Evolutionary conservation across 257 asterid species (phyloP).

Genomic region (Solanum gandarillasii): DNA sequence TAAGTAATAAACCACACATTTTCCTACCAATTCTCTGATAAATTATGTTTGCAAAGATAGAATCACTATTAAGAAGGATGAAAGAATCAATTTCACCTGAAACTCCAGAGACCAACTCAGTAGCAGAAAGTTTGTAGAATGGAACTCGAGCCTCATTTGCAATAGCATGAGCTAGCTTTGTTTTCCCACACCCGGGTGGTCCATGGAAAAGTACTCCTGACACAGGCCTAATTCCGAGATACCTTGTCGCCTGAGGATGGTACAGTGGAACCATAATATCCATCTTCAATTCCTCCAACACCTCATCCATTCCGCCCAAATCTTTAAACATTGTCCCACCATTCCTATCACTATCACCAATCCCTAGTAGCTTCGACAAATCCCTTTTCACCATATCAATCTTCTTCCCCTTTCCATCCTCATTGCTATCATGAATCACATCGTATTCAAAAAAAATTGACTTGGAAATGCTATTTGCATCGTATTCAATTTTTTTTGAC

Average conservation of each 20-base stretch:
- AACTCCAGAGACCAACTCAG: slow-evolving; percentile 88
- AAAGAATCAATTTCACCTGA: slow-evolving; percentile 23
- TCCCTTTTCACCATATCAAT: not conserved
- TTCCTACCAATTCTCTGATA: not conserved
- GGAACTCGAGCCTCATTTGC: slow-evolving; percentile 84
- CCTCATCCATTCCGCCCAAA: slow-evolving; percentile 68
- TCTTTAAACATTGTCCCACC: slow-evolving; percentile 59
- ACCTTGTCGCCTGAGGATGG: slow-evolving; percentile 41
- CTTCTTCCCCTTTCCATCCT: slow-evolving; percentile 15
- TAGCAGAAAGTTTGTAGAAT: slow-evolving; percentile 73
- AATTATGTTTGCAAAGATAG: not conserved
- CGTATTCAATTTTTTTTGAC: slow-evolving; percentile 6
- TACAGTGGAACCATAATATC: slow-evolving; percentile 63
- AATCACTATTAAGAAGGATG: not conserved
- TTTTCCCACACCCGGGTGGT: slow-evolving; percentile 97
- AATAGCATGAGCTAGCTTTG: slow-evolving; percentile 85
- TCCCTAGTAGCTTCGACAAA: slow-evolving; percentile 3
- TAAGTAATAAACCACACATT: too few species aligned
- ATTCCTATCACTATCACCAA: not conserved
- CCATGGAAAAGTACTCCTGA: slow-evolving; percentile 78
- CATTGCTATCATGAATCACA: slow-evolving; percentile 9
- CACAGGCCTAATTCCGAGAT: slow-evolving; percentile 62
- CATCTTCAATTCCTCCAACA: slow-evolving; percentile 60
- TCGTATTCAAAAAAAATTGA: not conserved
- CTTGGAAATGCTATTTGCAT: too few species aligned